Evolutionary conservation across 2,329 filamentous ascomycete species (phyloP).

Genomic region (Monosporascus cannonballus): DNA sequence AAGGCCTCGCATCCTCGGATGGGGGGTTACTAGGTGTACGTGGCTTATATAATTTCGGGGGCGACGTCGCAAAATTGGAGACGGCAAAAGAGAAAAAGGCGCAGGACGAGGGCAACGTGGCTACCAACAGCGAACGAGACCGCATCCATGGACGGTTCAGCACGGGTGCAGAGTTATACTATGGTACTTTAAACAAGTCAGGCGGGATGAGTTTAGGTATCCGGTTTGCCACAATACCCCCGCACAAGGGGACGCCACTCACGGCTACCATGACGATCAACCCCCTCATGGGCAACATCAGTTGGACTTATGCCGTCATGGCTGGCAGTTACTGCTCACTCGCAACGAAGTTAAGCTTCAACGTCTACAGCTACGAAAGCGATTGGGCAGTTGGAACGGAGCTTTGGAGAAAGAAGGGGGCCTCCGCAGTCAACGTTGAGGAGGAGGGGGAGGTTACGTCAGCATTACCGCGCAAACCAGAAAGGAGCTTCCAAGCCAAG

Average conservation of each 20-base stretch:
- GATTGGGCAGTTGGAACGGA: conserved; percentile 89
- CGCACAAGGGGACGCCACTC: conserved; percentile 78
- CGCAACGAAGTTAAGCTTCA: conserved; percentile 91
- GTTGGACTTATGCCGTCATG: conserved; percentile 84
- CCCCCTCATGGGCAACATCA: conserved; percentile 89
- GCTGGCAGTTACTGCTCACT: conserved; percentile 78
- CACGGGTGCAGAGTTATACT: conserved; percentile 89
- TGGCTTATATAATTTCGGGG: conserved; percentile 91
- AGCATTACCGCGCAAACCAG: conserved; percentile 18
- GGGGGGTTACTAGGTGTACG: conserved; percentile 82
- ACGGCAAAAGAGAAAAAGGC: conserved; percentile 8
- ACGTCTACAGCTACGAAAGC: conserved; percentile 97
- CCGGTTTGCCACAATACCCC: conserved; percentile 81
- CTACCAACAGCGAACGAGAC: conserved; percentile 39
- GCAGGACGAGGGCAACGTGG: conserved; percentile 15
- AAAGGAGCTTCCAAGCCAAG: conserved; percentile 48
- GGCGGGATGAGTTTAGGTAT: conserved; percentile 85
- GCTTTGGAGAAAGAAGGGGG: conserved; percentile 68
- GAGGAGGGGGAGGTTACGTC: conserved; percentile 18
- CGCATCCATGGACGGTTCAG: conserved; percentile 77
- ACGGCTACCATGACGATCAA: conserved; percentile 92
- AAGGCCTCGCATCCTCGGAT: conserved; percentile 88
- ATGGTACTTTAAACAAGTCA: conserved; percentile 89
- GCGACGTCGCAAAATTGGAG: conserved; percentile 45
- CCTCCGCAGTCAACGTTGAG: conserved; percentile 31